Evolutionary conservation across 2,329 filamentous ascomycete species (phyloP).

Genomic region (Claviceps digitariae): DNA sequence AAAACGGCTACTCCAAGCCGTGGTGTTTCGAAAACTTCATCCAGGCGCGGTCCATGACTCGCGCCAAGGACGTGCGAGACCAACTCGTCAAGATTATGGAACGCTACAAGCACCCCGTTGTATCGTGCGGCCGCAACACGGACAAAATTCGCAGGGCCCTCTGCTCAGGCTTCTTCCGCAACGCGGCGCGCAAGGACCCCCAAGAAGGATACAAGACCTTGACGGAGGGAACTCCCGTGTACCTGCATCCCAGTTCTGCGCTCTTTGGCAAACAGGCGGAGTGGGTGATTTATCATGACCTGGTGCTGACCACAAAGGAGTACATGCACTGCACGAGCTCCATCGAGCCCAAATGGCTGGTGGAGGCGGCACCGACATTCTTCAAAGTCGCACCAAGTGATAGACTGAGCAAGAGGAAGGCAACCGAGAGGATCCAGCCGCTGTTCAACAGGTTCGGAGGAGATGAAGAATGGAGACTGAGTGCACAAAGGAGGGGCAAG

Average conservation of each 20-base stretch:
- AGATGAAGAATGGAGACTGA: constrained; percentile 91
- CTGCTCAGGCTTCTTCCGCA: constrained; percentile 91
- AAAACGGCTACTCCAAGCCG: constrained; percentile 62
- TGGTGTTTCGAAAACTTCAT: constrained; percentile 99
- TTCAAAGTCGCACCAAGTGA: constrained; percentile 94
- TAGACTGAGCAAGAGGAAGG: constrained; percentile 76
- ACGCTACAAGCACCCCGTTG: constrained; percentile 68
- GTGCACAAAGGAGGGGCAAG: constrained; percentile 71
- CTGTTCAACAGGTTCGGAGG: constrained; percentile 84
- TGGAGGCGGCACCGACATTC: constrained; percentile 95
- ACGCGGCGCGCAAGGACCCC: constrained; percentile 86
- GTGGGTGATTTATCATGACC: constrained; percentile 85
- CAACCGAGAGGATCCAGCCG: constrained; percentile 88
- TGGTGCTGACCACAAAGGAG: constrained; percentile 90
- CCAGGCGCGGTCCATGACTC: constrained; percentile 75
- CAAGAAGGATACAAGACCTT: constrained; percentile 97
- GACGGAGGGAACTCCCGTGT: constrained; percentile 87
- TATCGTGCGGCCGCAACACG: constrained; percentile 79
- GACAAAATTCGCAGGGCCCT: constrained; percentile 77
- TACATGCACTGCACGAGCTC: constrained; percentile 93
- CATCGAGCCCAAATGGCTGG: constrained; percentile 89
- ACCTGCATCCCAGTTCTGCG: constrained; percentile 81
- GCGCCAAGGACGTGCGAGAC: constrained; percentile 82
- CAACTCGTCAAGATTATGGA: constrained; percentile 92
- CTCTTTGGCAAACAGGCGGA: constrained; percentile 93